Evolutionary conservation across 768 basidiomycete genomes (phyloP), one percentile per base, ranked within the genome.

Genomic region (Auricularia auricula-judae): DNA sequence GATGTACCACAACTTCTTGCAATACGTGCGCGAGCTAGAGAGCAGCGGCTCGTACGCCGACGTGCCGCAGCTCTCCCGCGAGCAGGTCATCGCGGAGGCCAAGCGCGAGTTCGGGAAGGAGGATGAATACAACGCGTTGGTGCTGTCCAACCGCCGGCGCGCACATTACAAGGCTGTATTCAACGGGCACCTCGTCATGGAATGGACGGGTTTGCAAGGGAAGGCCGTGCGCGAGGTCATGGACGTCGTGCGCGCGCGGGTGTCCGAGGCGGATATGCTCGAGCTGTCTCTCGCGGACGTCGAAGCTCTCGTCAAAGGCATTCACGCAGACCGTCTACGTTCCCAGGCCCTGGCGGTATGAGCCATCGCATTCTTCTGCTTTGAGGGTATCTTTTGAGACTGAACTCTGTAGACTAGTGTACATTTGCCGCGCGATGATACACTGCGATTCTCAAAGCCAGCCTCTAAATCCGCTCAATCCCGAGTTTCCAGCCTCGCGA

Each of bases 1-100:
- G 47, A 86, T 88, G 86, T 87, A 86, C 68, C 71, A 74, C 10
- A 79, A 81, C 61, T 89, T 88, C 64, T 74, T 85, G 3, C 68
- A 74, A 7, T 88, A 81, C 80, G 80, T 76, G 10, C 70, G 76
- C 36, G 72, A 70, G 47, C 72, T 42, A 2, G 66, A 61, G 71
- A 68, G 64, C 21, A 58, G 12, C 64, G 64, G 34, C 35, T 42
- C 34, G 18, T 18, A 36, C 51, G 35, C 23, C 18, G 36, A 36
- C 43, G 29, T n/a, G 42, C 44, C 7, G n/a, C 29, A n/a, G 29
- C 33, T 62, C 11, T 36, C n/a, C 0, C 47, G 54, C 23, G 61
- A 56, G 39, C 39, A 66, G 2, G 61, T 71, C 34, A 63, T 74
- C 29, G 75, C 79, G 61, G 80, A 84, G 54, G 84, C 84, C 0